Percentiles rank a stretch among this genome's conserved stretches.
phyloP scores from a whole-genome alignment of 176 grass and related monocot species.

The Leersia perrieri region DNA sequence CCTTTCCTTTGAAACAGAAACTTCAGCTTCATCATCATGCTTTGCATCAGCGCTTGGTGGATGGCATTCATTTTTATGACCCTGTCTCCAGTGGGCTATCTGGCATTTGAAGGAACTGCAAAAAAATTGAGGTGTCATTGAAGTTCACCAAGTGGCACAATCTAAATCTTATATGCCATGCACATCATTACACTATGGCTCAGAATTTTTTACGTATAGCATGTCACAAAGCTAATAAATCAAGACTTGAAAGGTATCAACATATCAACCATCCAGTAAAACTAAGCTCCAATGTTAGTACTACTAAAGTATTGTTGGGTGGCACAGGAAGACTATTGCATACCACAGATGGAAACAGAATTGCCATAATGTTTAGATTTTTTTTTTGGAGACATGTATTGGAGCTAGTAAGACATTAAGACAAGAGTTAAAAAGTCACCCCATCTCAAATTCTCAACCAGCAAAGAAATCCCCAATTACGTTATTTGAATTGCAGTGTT shows the following conservation, averaged over 20 bases:
- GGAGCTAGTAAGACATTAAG: too few relatives aligned
- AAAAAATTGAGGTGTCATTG: neutral
- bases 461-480: too few relatives aligned
- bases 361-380: too few relatives aligned
- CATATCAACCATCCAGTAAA: neutral
- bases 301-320: neutral
- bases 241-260: neutral
- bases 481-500: neutral
- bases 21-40: slow-evolving; percentile 27
- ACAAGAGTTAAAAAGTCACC: too few relatives aligned
- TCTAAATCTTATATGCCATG: neutral
- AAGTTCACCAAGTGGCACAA: neutral
- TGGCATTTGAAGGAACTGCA: slow-evolving; percentile 94
- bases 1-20: slow-evolving; percentile 41
- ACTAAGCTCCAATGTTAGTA: neutral
- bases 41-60: slow-evolving; percentile 46
- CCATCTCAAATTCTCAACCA: too few relatives aligned
- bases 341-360: too few relatives aligned
- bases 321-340: neutral
- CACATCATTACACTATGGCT: neutral
- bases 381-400: too few relatives aligned
- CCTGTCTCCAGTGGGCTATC: slow-evolving; percentile 95
- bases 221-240: neutral
- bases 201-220: neutral
- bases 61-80: slow-evolving; percentile 89